Base-by-base conservation (phyloP, 768 basidiomycete genomes). In the Tulasnella sp. region DNA sequence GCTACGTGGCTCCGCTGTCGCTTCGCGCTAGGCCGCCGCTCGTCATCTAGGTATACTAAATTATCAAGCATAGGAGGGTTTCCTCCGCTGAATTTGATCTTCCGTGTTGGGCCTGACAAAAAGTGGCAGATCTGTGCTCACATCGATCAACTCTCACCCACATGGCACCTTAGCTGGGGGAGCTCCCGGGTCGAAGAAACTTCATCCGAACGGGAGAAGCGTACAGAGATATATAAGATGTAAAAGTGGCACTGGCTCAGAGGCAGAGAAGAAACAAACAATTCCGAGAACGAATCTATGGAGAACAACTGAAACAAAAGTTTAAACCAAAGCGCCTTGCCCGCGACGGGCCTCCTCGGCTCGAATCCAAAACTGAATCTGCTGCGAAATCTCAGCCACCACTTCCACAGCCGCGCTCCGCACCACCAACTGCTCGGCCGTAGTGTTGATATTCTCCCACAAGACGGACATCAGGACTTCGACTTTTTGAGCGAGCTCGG, bases 401-500 rank as follows among this genome's bases (percentile, higher is more conserved):
- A 87, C 83, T 32, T 85, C 83, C n/a, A 82, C 88, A 85, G 5
- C 84, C 84, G 74, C 79, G 83, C 61, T 85, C 82, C 81, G 90
- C 88, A 40, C 82, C 82, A 13, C 87, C 87, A 82, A 87, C 86
- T 79, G 69, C 32, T 46, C 26, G 37, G 72, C 51, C 23, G 73
- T 57, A n/a, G 69, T 51, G 15, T 67, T 74, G 61, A 70, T 44
- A 70, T 85, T 87, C 82, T 90, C 89, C 90, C 90, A 91, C 10
- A 91, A 86, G 9, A 90, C 87, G 11, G 89, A 85, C 77, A 91
- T 80, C 80, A 86, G 89, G 80, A 90, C 88, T 83, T 88, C 88
- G 70, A 88, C 82, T 87, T 90, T 90, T 81, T 88, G 82, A 0
- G 90, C 89, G 26, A 91, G 86, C 67, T 87, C 83, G 13, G 82